Conservation (phyloP, 2,329 filamentous ascomycete species). For the Cladosporium sp. region DNA sequence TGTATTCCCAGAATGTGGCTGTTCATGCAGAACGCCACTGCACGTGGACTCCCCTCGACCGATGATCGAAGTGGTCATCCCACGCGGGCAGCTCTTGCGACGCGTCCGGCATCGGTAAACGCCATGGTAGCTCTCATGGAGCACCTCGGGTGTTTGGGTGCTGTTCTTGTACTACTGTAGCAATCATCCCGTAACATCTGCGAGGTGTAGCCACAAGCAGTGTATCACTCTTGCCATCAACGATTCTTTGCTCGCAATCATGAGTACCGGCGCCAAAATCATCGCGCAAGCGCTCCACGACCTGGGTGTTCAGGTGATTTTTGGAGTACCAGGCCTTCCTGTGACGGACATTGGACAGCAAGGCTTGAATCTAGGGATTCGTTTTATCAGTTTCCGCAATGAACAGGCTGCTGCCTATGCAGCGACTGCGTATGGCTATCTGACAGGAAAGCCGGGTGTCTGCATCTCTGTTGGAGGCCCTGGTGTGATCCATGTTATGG, state of each 20-base stretch:
- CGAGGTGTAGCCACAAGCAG: too few relatives aligned
- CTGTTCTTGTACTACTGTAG: too few relatives aligned
- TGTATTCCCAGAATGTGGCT: not conserved
- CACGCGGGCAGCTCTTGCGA: not conserved
- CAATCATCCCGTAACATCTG: too few relatives aligned
- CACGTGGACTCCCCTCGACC: not conserved
- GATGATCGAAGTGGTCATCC: not conserved
- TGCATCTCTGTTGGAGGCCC: conserved; percentile 58
- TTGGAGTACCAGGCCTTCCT: conserved; percentile 53
- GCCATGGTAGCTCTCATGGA: too few relatives aligned
- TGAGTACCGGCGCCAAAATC: conserved; percentile 38
- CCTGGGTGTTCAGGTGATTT: conserved; percentile 49
- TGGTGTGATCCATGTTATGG: conserved; percentile 55
- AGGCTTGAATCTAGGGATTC: conserved; percentile 53
- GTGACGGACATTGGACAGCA: conserved; percentile 56
- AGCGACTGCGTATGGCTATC: conserved; percentile 55
- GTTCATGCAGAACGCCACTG: not conserved
- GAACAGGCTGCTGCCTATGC: conserved; percentile 58
- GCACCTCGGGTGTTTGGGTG: too few relatives aligned
- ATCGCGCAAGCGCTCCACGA: conserved; percentile 48
- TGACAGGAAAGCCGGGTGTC: conserved; percentile 53
- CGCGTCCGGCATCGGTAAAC: not conserved
- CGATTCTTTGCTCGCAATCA: not conserved
- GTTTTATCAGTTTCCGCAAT: conserved; percentile 56
- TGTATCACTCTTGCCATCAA: too few relatives aligned